Percentiles rank a stretch among this genome's conserved stretches.
Evolutionary conservation across 2,329 filamentous ascomycete species (phyloP).

Genomic region (Cryoendolithus antarcticus): DNA sequence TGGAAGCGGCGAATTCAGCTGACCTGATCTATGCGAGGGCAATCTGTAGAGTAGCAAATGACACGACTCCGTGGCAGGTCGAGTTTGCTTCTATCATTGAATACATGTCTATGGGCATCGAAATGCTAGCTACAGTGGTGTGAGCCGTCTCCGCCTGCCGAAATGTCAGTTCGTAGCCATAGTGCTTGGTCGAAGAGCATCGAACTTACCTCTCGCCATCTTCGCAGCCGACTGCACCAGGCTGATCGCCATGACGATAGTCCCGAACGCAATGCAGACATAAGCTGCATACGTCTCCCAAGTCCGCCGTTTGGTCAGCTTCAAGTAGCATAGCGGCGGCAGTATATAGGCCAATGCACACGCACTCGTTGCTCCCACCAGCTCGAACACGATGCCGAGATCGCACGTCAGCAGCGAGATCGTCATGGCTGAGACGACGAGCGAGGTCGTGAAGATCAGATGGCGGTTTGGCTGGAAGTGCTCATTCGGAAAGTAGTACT

Average conservation of each 20-base stretch:
- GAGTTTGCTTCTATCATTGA: no score
- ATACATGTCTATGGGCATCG: no score
- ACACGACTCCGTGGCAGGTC: no score
- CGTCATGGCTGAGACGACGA: conserved; percentile 68
- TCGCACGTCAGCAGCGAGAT: conserved; percentile 83
- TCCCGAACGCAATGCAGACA: conserved; percentile 66
- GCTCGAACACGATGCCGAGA: conserved; percentile 83
- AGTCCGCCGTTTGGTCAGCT: conserved; percentile 60
- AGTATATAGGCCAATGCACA: conserved; percentile 91
- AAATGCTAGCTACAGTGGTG: no score
- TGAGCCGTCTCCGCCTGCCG: no score
- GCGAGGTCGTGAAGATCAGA: conserved; percentile 67
- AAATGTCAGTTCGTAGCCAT: no score
- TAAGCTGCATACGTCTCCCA: conserved; percentile 48
- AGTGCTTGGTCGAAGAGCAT: background rate
- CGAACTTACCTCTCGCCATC: conserved; percentile 34
- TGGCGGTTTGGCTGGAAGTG: conserved; percentile 77
- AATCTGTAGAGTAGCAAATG: no score
- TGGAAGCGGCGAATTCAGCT: no score
- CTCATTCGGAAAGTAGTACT: conserved; percentile 61
- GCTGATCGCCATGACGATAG: conserved; percentile 68
- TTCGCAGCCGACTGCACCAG: conserved; percentile 60
- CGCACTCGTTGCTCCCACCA: conserved; percentile 90
- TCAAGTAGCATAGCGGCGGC: conserved; percentile 89
- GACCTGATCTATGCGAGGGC: no score